Base-by-base conservation (phyloP, 1,284 basidiomycete genomes). In the Porphyrellus sp. region DNA sequence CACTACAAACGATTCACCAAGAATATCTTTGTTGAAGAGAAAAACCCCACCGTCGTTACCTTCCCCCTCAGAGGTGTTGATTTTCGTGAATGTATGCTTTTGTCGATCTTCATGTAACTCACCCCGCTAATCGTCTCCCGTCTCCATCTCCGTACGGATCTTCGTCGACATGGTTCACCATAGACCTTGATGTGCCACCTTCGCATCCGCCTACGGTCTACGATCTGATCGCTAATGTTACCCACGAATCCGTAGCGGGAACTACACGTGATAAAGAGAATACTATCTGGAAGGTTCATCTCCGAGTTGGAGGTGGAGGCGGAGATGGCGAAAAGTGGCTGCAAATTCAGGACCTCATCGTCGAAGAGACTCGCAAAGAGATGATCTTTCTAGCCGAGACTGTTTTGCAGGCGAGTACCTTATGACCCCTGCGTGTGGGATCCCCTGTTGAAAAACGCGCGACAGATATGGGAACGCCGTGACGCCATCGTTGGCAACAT, bases 1-100 rank as follows among this genome's bases (percentile, higher is more conserved):
- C 93, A 98, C 70, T 96, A 91, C 77, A 98, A 96, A 67, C 85
- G 97, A 28, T 99, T 99, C 73, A 97, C 93, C n/a, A 97, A 93
- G 70, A 99, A 99, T 71, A 82, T 82, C 48, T 98, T 99, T 65
- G 93, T 98, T 2, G 96, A 98, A 71, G 96, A 99, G 72, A 96
- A 98, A 71, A 99, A 99, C 67, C 95, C 95, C 3, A 99, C 97
- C 2, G 95, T 99, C 55, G 91, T 99, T 62, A 98, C 97, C 67
- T 99, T 98, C 67, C 94, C 94, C 12, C 79, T 98, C 40, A 83
- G 91, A 52, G 94, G 94, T 1, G 80, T 99, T 20, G 94, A 98
- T 71, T 87, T 98, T 70, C 75, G 75, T 59, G 91, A 93, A 47
- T 98, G 93, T 95, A 68, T 65, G 91, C 76, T 43, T n/a, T 31